These are phyloP conservation scores for Hyphopichia pseudoburtonii DNA, from an alignment of 1,139 yeast species.

Conservation along the genomic window DNA sequence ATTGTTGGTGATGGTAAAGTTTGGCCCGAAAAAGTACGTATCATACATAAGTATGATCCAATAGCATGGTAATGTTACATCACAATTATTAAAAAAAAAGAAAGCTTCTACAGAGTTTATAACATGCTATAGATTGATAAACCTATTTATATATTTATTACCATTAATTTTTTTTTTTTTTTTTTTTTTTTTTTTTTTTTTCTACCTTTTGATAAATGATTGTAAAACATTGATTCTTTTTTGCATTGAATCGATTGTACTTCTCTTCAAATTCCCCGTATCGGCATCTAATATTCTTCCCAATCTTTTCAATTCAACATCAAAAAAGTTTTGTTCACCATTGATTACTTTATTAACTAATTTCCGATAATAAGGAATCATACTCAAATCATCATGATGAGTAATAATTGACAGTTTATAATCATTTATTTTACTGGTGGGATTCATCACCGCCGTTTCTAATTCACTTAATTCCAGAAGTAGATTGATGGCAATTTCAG, in stretches of 20 bases:
- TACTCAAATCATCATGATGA: slow-evolving; percentile 15
- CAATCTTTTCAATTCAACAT: slow-evolving; percentile 54
- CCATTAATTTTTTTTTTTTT: background rate
- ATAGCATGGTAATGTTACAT: slow-evolving; percentile 49
- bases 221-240: slow-evolving; percentile 51
- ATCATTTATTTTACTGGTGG: slow-evolving; percentile 4
- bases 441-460: too few species aligned
- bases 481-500: slow-evolving; percentile 7
- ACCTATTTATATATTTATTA: background rate
- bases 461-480: slow-evolving; percentile 8
- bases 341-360: slow-evolving; percentile 49
- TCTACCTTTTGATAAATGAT: slow-evolving; percentile 20
- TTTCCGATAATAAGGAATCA: slow-evolving; percentile 46
- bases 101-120: too few species aligned
- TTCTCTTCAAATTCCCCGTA: slow-evolving; percentile 30
- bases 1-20: slow-evolving; percentile 63
- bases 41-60: slow-evolving; percentile 53
- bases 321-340: slow-evolving; percentile 49
- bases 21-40: slow-evolving; percentile 70
- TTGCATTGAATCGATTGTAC: slow-evolving; percentile 44
- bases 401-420: background rate
- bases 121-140: too few species aligned
- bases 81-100: too few species aligned
- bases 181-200: background rate
- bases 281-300: slow-evolving; percentile 40